Base-by-base conservation (phyloP, 2,329 filamentous ascomycete species). In the Phoma sp. region DNA sequence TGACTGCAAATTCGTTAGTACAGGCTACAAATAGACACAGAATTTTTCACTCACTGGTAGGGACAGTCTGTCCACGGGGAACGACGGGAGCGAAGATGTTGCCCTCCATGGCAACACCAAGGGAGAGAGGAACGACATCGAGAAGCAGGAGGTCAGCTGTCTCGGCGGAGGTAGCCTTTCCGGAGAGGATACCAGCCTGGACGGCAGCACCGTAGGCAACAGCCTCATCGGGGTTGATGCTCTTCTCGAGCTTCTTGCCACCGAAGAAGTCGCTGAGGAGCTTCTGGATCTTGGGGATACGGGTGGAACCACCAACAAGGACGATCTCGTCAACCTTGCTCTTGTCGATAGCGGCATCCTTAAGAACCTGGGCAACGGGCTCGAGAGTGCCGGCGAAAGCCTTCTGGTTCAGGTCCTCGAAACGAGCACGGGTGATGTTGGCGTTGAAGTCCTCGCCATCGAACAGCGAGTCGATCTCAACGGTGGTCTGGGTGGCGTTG, bases 181-280 rank as follows among this genome's bases (percentile, higher is more conserved):
- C 95, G 56, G 93, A 97, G 65, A 99, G 89, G 78, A 99, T 97
- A 87, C 93, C 95, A 67, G 95, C 95, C 84, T 99, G 95, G 60
- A 99, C 93, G 71, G 95, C 95, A 65, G 95, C 95, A 88, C 95
- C 95, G 82, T 97, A 97, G 71, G 95, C 95, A 74, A 99, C 95
- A 69, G 95, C 95, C 86, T 99, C 95, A 77, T 99, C 95, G 73
- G 95, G 95, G 87, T 99, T 99, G 84, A 98, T 98, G 85, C 91
- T 95, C 83, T 97, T 98, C 87, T 98, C 93, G 67, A 97, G 91
- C 90, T 99, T 97, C 92, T 99, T 99, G 81, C 93, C 93, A 78
- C 96, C 91, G 84, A 99, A 99, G 87, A 93, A 97, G 81, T 99
- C 95, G 83, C 89, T 93, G 67, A 99, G 88, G 66, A 99, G 90